Percentiles rank a stretch among this genome's conserved stretches.
Conservation (phyloP, 306 rosid genomes). For the Ormosia emarginata region DNA sequence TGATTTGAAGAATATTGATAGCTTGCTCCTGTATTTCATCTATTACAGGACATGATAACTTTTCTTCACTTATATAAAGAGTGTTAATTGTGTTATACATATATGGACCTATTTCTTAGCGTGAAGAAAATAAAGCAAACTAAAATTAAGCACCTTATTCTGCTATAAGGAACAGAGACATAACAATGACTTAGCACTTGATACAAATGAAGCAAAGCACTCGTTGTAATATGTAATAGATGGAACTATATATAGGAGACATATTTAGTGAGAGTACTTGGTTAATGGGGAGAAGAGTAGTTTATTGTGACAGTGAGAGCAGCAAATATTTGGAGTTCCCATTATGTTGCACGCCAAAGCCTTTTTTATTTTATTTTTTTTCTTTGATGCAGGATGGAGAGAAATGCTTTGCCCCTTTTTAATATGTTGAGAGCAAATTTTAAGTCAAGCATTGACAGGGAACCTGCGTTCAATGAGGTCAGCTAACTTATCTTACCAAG, state of each 20-base stretch:
- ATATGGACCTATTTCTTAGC: neutral
- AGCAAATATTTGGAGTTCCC: neutral
- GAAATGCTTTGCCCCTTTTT: constrained; percentile 89
- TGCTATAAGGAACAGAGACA: neutral
- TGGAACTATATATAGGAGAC: neutral
- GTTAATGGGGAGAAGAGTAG: neutral
- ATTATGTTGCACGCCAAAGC: neutral
- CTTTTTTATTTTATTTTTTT: neutral
- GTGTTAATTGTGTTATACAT: neutral
- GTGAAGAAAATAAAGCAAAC: neutral
- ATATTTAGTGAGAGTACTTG: neutral
- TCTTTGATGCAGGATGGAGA: constrained; percentile 66
- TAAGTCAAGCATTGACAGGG: constrained; percentile 71
- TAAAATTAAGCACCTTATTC: neutral
- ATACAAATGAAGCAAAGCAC: neutral
- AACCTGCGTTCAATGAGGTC: constrained; percentile 86
- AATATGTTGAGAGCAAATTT: constrained; percentile 69
- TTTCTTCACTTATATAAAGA: neutral
- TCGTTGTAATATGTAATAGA: neutral
- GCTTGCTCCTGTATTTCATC: neutral
- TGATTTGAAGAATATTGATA: neutral
- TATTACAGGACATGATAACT: neutral
- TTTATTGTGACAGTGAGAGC: neutral
- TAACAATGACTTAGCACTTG: neutral
- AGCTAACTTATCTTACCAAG: constrained; percentile 4